These are phyloP conservation scores for Vitis hybrid DNA, from an alignment of 177 flowering plant species.

Conservation along the genomic window DNA sequence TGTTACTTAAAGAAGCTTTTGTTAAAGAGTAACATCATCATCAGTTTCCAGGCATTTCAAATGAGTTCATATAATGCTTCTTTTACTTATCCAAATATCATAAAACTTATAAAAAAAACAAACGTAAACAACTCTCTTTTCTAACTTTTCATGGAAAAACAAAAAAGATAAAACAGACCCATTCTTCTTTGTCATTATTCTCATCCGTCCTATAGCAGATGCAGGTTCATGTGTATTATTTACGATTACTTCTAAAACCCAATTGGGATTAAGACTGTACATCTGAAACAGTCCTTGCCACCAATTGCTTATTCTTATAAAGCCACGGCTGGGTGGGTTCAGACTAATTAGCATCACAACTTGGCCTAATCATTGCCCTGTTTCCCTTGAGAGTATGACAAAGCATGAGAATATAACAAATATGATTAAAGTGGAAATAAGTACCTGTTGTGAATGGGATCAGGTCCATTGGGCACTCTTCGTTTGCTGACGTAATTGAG, in stretches of 20 bases:
- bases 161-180: neutral
- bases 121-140: neutral
- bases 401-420: neutral
- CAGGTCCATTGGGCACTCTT: slow-evolving; percentile 85
- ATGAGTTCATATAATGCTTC: neutral
- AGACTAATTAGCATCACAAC: too few species aligned
- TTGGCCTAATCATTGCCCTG: neutral
- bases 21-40: slow-evolving; percentile 23
- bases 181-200: neutral
- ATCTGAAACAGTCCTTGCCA: too few species aligned
- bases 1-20: slow-evolving; percentile 37
- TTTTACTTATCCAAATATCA: slow-evolving; percentile 1
- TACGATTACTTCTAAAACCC: too few species aligned
- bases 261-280: too few species aligned
- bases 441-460: slow-evolving; percentile 93
- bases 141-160: neutral
- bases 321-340: too few species aligned
- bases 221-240: neutral
- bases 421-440: neutral
- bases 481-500: slow-evolving; percentile 63
- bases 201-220: neutral
- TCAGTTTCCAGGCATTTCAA: slow-evolving; percentile 20
- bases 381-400: too few species aligned
- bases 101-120: neutral
- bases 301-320: too few species aligned